Base-by-base conservation (phyloP, 2,329 filamentous ascomycete genomes). In the Colletotrichum musicola region DNA sequence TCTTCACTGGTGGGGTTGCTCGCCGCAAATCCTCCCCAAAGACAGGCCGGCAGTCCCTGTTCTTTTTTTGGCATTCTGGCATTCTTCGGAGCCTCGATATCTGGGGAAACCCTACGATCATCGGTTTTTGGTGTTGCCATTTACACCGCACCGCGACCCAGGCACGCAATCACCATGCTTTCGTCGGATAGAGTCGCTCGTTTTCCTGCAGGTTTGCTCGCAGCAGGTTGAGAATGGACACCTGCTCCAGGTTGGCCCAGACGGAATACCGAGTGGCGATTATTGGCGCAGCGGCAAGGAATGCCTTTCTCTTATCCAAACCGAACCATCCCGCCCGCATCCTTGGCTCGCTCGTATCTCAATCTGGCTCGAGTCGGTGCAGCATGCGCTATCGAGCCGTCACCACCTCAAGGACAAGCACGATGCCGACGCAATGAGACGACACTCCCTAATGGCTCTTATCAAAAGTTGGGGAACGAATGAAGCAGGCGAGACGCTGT, bases 1-100 rank as follows among this genome's bases (percentile, higher is more conserved):
- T 71, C 65, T 64, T 56, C 49, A 55, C 60, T 12, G 35, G 68
- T 64, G 64, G 57, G 65, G 68, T 42, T 47, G 30, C 20, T 56
- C 51, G 59, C 51, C 57, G 57, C 57, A 57, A 20, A 50, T 50
- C 30, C 55, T 50, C 60, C 62, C 44, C 44, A 62, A 22, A 55
- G 30, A 35, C 10, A 35, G 30, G 30, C 66, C 66, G 66, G 67
- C 63, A 69, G 67, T 54, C 57, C 57, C 27, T 69, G 65, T 71
- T 71, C 69, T 71, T 69, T 71, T 71, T 71, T 71, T 71, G 61
- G 61, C 38, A 18, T 55, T 18, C 30, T 35, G 30, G 18, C 10
- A 27, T 44, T 61, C 58, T 47, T 50, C 59, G 50, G 64, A 66
- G 46, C 38, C 22, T 66, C 47, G 62, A 69, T 62, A 67, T 62